Evolutionary conservation across 2,329 filamentous ascomycete species (phyloP).

Genomic region (Dothistroma pini): DNA sequence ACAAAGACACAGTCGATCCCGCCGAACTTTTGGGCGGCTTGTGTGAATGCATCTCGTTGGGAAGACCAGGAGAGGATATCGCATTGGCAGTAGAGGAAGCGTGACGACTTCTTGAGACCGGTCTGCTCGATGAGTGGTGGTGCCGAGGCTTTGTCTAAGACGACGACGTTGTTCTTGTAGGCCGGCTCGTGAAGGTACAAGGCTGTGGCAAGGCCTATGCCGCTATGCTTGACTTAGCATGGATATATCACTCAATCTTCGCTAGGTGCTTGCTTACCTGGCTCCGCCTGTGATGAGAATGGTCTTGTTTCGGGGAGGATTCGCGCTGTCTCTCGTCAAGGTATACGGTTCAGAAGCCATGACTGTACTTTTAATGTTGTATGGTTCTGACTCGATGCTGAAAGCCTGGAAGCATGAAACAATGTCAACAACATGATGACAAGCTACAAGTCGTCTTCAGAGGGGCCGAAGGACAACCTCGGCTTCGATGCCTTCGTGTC

Average conservation of each 20-base stretch:
- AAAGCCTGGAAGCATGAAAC: neutral
- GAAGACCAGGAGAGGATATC: constrained; percentile 46
- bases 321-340: constrained; percentile 24
- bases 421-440: neutral
- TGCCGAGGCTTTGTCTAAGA: constrained; percentile 25
- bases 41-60: constrained; percentile 45
- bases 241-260: neutral
- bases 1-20: constrained; percentile 48
- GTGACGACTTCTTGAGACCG: constrained; percentile 24
- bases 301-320: constrained; percentile 26
- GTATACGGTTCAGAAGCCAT: constrained; percentile 31
- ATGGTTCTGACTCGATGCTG: neutral
- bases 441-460: neutral
- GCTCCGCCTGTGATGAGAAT: constrained; percentile 33
- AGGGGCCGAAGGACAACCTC: constrained; percentile 9
- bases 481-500: neutral
- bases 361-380: neutral
- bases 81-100: constrained; percentile 36
- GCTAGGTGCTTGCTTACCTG: constrained; percentile 6
- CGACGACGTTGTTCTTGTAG: constrained; percentile 30
- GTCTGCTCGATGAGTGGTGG: constrained; percentile 16
- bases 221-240: constrained; percentile 14
- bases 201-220: constrained; percentile 33
- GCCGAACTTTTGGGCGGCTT: constrained; percentile 41
- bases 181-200: constrained; percentile 27